phyloP scores from a whole-genome alignment of 805 yeast species.

The Sugiyamaella smithiae region DNA sequence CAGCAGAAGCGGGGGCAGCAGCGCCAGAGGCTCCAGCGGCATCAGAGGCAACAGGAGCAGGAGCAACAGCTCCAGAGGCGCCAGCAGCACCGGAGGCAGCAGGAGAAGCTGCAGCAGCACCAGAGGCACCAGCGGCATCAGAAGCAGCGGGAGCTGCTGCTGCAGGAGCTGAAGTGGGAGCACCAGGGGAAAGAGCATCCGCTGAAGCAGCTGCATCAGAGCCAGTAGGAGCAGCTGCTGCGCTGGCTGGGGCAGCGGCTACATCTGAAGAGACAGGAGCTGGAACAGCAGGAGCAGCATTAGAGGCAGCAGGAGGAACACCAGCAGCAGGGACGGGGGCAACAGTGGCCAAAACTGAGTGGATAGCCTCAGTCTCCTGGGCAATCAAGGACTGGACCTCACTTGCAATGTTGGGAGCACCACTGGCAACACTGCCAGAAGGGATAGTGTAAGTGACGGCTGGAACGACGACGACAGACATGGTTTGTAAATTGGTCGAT shows the following conservation, averaged over 20 bases:
- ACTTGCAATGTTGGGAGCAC: neutral
- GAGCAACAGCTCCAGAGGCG: neutral
- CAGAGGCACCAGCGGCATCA: neutral
- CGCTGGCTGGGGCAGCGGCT: neutral
- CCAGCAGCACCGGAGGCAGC: neutral
- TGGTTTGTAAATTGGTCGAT: no score
- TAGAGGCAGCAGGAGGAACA: neutral
- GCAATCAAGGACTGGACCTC: neutral
- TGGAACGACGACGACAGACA: conserved; percentile 4
- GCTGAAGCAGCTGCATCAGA: neutral
- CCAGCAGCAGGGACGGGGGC: neutral
- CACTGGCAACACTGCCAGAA: neutral
- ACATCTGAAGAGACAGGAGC: neutral
- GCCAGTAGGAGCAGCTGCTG: neutral
- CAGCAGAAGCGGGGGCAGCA: neutral
- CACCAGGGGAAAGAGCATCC: neutral
- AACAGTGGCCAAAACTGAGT: neutral
- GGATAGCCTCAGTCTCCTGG: neutral
- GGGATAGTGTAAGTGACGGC: conserved; percentile 1
- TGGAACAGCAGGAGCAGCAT: neutral
- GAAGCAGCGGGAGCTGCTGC: neutral
- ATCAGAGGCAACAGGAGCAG: neutral
- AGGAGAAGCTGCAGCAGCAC: neutral
- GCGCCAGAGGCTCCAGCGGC: neutral
- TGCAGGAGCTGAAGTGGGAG: neutral